Conservation (phyloP, 805 yeast genomes). For the Tetrapisispora pingtungensis region DNA sequence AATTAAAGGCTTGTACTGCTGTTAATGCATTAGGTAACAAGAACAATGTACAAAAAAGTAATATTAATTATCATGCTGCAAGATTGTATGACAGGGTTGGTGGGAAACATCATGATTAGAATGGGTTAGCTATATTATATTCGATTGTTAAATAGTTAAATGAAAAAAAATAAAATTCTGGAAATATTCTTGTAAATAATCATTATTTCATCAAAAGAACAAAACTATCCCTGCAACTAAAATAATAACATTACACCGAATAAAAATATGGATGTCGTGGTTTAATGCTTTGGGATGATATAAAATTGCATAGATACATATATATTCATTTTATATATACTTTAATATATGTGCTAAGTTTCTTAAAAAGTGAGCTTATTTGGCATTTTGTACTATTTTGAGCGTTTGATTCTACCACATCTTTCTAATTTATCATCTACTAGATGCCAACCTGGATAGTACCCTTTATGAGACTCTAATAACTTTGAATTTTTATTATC, state of each 20-base stretch:
- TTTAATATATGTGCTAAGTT: not conserved
- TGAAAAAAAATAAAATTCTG: no score
- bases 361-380: no score
- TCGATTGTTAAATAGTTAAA: no score
- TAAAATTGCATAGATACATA: not conserved
- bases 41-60: constrained; percentile 27
- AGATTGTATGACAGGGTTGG: constrained; percentile 40
- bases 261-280: no score
- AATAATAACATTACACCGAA: no score
- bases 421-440: constrained; percentile 25
- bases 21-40: constrained; percentile 21
- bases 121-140: no score
- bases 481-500: constrained; percentile 2
- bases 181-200: no score
- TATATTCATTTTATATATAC: not conserved
- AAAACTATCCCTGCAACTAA: no score
- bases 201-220: no score
- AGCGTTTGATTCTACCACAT: constrained; percentile 22
- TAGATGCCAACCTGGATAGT: constrained; percentile 29
- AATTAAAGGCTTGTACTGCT: constrained; percentile 66
- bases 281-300: no score
- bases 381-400: not conserved
- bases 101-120: constrained; percentile 36
- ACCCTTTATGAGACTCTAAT: not conserved
- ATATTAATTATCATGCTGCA: constrained; percentile 45